Evolutionary conservation across 176 grass and related monocot genomes (phyloP).

Genomic region (Juncus effusus): DNA sequence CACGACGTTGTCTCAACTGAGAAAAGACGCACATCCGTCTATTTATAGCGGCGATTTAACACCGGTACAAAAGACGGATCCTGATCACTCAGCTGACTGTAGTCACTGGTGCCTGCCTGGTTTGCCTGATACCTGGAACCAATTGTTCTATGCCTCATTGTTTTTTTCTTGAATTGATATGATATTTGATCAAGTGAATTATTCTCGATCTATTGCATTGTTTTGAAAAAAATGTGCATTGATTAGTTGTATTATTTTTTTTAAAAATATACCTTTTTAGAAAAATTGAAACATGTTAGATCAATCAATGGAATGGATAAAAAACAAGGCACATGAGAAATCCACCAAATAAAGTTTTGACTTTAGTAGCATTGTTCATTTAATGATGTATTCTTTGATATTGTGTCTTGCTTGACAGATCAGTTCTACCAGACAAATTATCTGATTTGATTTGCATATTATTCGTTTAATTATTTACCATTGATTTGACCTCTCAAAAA

Average conservation of each 20-base stretch:
- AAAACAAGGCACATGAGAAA: background rate
- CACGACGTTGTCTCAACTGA: constrained; percentile 50
- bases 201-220: too few relatives aligned
- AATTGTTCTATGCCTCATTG: constrained; percentile 74
- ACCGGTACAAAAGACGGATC: constrained; percentile 60
- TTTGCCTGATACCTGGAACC: constrained; percentile 95
- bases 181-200: too few relatives aligned
- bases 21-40: constrained; percentile 84
- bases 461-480: background rate
- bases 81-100: constrained; percentile 62
- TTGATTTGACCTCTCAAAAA: constrained; percentile 3
- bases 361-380: too few relatives aligned
- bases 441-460: background rate
- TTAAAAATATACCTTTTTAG: too few relatives aligned
- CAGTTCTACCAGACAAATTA: constrained; percentile 10
- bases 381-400: background rate
- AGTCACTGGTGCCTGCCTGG: constrained; percentile 94
- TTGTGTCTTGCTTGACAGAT: background rate
- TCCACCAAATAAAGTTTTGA: constrained; percentile 7
- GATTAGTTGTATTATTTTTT: too few relatives aligned
- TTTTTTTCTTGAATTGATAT: constrained; percentile 33
- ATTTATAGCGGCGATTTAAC: constrained; percentile 69
- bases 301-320: too few relatives aligned
- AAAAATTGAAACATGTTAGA: too few relatives aligned
- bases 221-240: too few relatives aligned